Base-by-base conservation (phyloP, 257 asterid genomes). In the Nemophila menziesii region DNA sequence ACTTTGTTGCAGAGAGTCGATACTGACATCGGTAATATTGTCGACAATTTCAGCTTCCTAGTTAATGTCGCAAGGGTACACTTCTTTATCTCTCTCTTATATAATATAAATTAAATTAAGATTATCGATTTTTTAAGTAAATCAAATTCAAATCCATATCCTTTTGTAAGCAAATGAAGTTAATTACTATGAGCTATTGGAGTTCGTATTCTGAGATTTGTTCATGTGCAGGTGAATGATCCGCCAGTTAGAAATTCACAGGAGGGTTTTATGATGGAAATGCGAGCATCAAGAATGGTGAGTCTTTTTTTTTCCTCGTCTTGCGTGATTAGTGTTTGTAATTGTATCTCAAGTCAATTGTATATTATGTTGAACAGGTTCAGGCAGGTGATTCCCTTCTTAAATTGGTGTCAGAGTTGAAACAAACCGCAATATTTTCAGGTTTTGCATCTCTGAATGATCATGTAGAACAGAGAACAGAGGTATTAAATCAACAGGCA, bases 181-280 rank as follows among this genome's bases (percentile, higher is more conserved):
- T 29, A 13, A 10, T 29, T 29, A 10, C 7, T 24, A 24, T 29
- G n/a, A n/a, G n/a, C n/a, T n/a, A n/a, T n/a, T n/a, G n/a, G n/a
- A n/a, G 43, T 38, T n/a, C 1, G 17, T 38, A n/a, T 38, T 20
- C 17, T 13, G 17, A 13, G 17, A 29, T 5, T 44, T 60, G 21
- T n/a, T 33, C 19, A 39, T 38, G 5, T 21, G 18, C 33, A 55
- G 85, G 80, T 75, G 5, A 72, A 68, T 52, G 77, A 72, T 42
- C 70, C 73, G 22, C 80, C 78, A 5, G 86, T 84, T 15, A 65
- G 94, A 34, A 84, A 89, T 54, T 80, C 93, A 5, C 94, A 84
- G 56, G 98, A 89, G 60, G 75, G 87, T 29, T 84, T 89, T 68
- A 78, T 80, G 95, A 80, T 80, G 92, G 98, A 89, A 61, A 79